Conservation (phyloP, 768 basidiomycete species). For the Leccinum truebloodii region DNA sequence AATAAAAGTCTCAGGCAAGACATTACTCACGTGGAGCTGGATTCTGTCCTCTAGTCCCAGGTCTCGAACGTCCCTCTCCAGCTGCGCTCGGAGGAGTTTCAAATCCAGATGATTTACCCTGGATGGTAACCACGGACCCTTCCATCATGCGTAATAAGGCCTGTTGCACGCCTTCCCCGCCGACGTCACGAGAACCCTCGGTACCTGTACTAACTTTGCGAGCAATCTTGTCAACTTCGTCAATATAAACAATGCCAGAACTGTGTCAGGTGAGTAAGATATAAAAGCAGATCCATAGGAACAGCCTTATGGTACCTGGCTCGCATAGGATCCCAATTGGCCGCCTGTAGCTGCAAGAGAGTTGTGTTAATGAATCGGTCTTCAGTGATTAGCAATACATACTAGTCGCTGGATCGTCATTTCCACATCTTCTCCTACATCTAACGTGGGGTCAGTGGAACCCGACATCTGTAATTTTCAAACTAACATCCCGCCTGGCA, state of each 20-base stretch:
- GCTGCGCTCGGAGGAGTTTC: slow-evolving; percentile 47
- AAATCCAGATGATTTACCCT: slow-evolving; percentile 59
- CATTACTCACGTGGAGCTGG: slow-evolving; percentile 25
- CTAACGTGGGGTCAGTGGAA: slow-evolving; percentile 38
- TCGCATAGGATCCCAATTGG: slow-evolving; percentile 83
- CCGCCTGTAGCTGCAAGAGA: slow-evolving; percentile 71
- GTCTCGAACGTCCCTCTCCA: slow-evolving; percentile 48
- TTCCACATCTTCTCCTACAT: slow-evolving; percentile 97
- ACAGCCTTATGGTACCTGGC: slow-evolving; percentile 59
- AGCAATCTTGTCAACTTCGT: slow-evolving; percentile 94
- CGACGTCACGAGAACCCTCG: slow-evolving; percentile 83
- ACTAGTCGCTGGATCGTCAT: slow-evolving; percentile 85
- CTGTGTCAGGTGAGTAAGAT: slow-evolving; percentile 40
- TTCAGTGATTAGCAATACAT: slow-evolving; percentile 20
- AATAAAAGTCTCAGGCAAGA: neutral
- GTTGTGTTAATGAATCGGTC: neutral
- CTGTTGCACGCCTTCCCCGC: slow-evolving; percentile 96
- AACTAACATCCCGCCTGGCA: slow-evolving; percentile 69
- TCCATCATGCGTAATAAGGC: slow-evolving; percentile 93
- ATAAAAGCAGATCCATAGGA: neutral
- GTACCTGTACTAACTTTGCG: slow-evolving; percentile 55
- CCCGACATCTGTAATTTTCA: neutral
- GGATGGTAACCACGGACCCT: slow-evolving; percentile 81
- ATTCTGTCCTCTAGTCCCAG: slow-evolving; percentile 51
- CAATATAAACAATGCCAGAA: slow-evolving; percentile 94